Evolutionary conservation across 1,139 yeast species (phyloP).

Genomic region (Magnusiomyces paraingens): DNA sequence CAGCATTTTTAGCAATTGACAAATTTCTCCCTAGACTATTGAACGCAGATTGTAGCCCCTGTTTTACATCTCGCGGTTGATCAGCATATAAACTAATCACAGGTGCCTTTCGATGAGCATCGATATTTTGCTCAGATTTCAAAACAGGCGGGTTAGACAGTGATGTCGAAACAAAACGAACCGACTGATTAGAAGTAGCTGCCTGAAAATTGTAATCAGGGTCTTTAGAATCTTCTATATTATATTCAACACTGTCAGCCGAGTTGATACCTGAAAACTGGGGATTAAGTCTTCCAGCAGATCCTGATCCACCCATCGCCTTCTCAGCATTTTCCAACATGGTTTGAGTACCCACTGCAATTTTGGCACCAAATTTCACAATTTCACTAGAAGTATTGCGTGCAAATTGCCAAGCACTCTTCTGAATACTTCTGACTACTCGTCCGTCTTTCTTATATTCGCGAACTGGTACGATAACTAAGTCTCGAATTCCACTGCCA

Average conservation of each 20-base stretch:
- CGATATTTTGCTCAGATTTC: slow-evolving; percentile 16
- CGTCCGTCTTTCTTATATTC: slow-evolving; percentile 74
- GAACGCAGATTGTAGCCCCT: slow-evolving; percentile 71
- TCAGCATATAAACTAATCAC: slow-evolving; percentile 73
- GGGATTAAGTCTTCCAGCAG: slow-evolving; percentile 32
- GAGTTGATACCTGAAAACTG: neutral
- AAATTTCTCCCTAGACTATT: slow-evolving; percentile 65
- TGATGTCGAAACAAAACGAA: neutral
- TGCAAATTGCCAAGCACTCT: slow-evolving; percentile 73
- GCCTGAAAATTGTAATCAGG: slow-evolving; percentile 19
- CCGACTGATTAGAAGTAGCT: neutral
- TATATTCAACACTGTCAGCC: neutral
- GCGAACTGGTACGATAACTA: slow-evolving; percentile 64
- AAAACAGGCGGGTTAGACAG: neutral
- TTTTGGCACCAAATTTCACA: slow-evolving; percentile 71
- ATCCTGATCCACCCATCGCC: slow-evolving; percentile 62
- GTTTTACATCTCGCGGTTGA: slow-evolving; percentile 66
- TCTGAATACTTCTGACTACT: slow-evolving; percentile 61
- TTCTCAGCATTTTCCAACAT: slow-evolving; percentile 76
- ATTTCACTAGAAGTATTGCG: slow-evolving; percentile 76
- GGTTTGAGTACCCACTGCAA: slow-evolving; percentile 86
- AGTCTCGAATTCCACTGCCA: slow-evolving; percentile 70
- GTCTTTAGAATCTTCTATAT: slow-evolving; percentile 25
- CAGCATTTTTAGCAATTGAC: slow-evolving; percentile 56
- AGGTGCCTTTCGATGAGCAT: slow-evolving; percentile 34